Percentiles rank a stretch among this genome's conserved stretches.
Evolutionary conservation across 805 yeast species (phyloP).

Genomic region (Pichia paraexigua): DNA sequence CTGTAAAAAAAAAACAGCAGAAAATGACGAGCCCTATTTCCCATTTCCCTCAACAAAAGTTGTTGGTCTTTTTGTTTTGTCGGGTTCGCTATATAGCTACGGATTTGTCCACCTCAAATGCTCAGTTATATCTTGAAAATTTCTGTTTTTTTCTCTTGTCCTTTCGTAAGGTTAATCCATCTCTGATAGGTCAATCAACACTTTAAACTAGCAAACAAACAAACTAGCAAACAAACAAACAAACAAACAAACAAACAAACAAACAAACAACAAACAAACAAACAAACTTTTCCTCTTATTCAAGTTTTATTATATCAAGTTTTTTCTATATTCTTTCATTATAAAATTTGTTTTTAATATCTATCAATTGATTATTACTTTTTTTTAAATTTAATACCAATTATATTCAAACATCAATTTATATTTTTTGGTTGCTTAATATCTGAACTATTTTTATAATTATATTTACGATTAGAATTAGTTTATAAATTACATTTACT

Average conservation of each 20-base stretch:
- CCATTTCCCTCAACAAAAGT: not conserved
- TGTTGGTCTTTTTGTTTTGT: not conserved
- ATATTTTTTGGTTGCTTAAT: not conserved
- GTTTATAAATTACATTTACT: not conserved
- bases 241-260: slow-evolving; percentile 3
- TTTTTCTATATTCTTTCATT: not conserved
- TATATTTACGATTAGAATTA: not conserved
- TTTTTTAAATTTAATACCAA: not conserved
- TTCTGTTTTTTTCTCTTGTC: not conserved
- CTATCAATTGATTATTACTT: not conserved
- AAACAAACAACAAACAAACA: too few relatives aligned
- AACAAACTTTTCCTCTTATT: not conserved
- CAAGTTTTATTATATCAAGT: not conserved
- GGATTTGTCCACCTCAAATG: not conserved
- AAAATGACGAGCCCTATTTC: not conserved
- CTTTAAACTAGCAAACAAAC: slow-evolving; percentile 10
- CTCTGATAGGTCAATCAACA: not conserved
- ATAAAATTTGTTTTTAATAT: not conserved
- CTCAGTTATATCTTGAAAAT: not conserved
- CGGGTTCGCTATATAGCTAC: not conserved
- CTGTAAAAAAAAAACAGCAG: not conserved
- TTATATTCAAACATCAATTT: not conserved
- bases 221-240: slow-evolving; percentile 6
- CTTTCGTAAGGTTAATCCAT: not conserved
- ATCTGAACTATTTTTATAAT: not conserved